Base-by-base conservation (phyloP, 805 yeast species). In the Sugiyamaella smithiae region DNA sequence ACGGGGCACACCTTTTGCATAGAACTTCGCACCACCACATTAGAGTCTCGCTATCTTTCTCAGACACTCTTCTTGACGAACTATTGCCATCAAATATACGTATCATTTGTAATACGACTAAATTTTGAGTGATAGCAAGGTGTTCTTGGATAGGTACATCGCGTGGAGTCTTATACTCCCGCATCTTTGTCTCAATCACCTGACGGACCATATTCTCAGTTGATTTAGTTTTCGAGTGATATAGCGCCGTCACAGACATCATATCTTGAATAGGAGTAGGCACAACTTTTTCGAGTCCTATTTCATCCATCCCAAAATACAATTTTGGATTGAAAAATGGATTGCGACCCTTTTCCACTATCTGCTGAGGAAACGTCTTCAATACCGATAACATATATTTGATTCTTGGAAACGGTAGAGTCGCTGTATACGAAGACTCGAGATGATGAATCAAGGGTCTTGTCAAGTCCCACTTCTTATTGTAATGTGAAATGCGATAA, bases 71-170 rank as follows among this genome's bases (percentile, higher is more conserved):
- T 4, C 38, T 14, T 26, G 11, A 26, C 29, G 11, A 7, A 14
- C 11, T 35, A 5, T 5, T 20, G 22, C 38, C 38, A 35, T 35
- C 38, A 35, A 35, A 35, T 5, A 35, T 14, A 4, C 38, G 19
- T n/a, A 35, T 4, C 22, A 7, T 35, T 20, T 35, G 38, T 19
- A 35, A 12, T 3, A 20, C 16, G 22, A 35, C 38, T 4, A 35
- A 4, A 12, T 16, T 7, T 19, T 35, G 38, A 11, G 38, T 35
- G 16, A 35, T 35, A 12, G 38, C 38, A 16, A 35, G 8, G 16
- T 35, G 38, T 20, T 35, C 38, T 35, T 14, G 5, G 16, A 35
- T 12, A n/a, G 38, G 38, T 5, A 35, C 38, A 35, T 35, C 38
- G 9, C 38, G 38, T 12, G 38, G 38, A 4, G 19, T 14, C 22